Evolutionary conservation across 306 rosid species (phyloP).

Genomic region (Albizia julibrissin): DNA sequence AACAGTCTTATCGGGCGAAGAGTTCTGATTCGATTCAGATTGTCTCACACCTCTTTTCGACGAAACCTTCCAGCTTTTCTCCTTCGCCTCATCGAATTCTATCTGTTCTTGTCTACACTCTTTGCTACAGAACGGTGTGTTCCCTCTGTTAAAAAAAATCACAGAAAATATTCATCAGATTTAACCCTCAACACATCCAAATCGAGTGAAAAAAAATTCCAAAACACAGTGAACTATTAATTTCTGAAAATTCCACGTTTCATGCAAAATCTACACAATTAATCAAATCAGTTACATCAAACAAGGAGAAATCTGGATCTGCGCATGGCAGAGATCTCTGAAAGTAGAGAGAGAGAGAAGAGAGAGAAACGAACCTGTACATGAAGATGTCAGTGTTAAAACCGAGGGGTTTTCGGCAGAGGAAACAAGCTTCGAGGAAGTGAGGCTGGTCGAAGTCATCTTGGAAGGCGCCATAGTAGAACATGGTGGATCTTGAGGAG

Average conservation of each 20-base stretch:
- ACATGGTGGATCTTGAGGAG: slow-evolving; percentile 48
- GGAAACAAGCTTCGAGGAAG: slow-evolving; percentile 85
- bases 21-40: slow-evolving; percentile 56
- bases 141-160: slow-evolving; percentile 63
- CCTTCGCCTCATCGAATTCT: slow-evolving; percentile 72
- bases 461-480: slow-evolving; percentile 52
- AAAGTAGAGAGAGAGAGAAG: neutral
- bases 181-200: neutral
- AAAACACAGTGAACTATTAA: neutral
- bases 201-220: neutral
- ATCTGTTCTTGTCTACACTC: slow-evolving; percentile 92
- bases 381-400: slow-evolving; percentile 79
- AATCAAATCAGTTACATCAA: neutral
- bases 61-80: slow-evolving; percentile 63
- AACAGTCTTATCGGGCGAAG: slow-evolving; percentile 52
- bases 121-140: slow-evolving; percentile 95
- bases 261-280: neutral
- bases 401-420: slow-evolving; percentile 72
- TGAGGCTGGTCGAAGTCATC: slow-evolving; percentile 60
- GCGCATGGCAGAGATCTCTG: slow-evolving; percentile 11
- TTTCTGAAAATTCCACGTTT: neutral
- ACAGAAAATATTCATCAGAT: slow-evolving; percentile 26
- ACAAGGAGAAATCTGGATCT: neutral
- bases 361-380: slow-evolving; percentile 63
- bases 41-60: slow-evolving; percentile 58